Percentiles rank a stretch among this genome's conserved stretches.
phyloP scores from a whole-genome alignment of 1,139 yeast species.

The Blastobotrys arbuscula region DNA sequence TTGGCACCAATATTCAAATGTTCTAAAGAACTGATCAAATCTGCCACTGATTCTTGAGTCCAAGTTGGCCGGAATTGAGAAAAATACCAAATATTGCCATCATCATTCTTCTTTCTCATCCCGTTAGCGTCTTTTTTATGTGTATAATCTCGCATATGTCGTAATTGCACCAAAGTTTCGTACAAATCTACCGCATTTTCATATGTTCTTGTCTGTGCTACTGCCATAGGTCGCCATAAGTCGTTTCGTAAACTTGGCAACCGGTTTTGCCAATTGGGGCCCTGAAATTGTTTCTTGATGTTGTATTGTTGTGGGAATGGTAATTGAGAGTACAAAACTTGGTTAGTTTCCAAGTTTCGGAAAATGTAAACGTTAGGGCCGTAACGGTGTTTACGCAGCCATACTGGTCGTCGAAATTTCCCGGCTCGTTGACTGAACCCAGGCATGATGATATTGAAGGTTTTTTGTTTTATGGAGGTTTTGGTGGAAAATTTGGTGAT shows the following conservation, averaged over 20 bases:
- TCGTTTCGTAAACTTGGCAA: slow-evolving; percentile 73
- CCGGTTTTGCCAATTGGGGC: slow-evolving; percentile 87
- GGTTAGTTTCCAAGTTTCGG: slow-evolving; percentile 83
- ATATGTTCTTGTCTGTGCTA: slow-evolving; percentile 61
- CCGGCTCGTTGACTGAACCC: slow-evolving; percentile 17
- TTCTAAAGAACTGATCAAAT: slow-evolving; percentile 64
- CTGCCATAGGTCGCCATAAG: slow-evolving; percentile 88
- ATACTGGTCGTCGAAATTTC: slow-evolving; percentile 29
- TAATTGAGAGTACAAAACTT: slow-evolving; percentile 81
- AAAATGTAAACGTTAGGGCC: slow-evolving; percentile 83
- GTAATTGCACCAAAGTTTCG: slow-evolving; percentile 65
- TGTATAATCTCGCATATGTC: slow-evolving; percentile 62
- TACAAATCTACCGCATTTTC: slow-evolving; percentile 69
- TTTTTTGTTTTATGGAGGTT: not conserved
- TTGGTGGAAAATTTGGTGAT: not conserved
- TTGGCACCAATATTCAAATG: slow-evolving; percentile 36
- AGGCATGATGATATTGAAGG: slow-evolving; percentile 11
- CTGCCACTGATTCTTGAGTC: slow-evolving; percentile 90
- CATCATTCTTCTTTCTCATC: slow-evolving; percentile 66
- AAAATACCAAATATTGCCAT: slow-evolving; percentile 69
- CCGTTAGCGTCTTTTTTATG: slow-evolving; percentile 56
- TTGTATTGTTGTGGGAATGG: slow-evolving; percentile 58
- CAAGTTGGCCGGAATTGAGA: slow-evolving; percentile 84
- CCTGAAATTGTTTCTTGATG: slow-evolving; percentile 55
- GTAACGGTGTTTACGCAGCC: slow-evolving; percentile 50